phyloP scores from a whole-genome alignment of 805 yeast species.

The Monosporozyma yasuniensis region DNA sequence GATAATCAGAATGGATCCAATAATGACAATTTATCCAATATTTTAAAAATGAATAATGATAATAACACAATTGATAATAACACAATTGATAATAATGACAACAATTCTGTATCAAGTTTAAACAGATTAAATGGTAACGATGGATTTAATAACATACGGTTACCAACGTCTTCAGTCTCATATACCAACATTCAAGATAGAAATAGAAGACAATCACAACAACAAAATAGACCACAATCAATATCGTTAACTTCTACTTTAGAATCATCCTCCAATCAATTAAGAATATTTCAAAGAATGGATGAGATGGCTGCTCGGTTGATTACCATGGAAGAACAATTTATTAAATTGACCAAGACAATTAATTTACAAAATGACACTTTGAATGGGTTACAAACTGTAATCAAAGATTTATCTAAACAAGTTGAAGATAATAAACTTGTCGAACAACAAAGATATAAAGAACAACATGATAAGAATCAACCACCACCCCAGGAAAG shows the following conservation, averaged over 20 bases:
- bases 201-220: neutral
- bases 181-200: constrained; percentile 1
- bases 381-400: constrained; percentile 1
- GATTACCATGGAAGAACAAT: constrained; percentile 26
- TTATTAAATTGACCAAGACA: constrained; percentile 18
- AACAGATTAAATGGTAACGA: neutral
- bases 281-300: constrained; percentile 27
- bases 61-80: neutral
- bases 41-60: neutral
- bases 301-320: constrained; percentile 27
- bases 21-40: neutral
- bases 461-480: neutral
- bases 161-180: neutral
- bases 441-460: neutral
- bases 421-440: constrained; percentile 1
- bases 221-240: neutral
- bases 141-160: neutral
- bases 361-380: constrained; percentile 17
- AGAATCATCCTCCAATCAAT: constrained; percentile 5
- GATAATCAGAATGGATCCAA: neutral
- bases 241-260: constrained; percentile 1
- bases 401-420: constrained; percentile 1
- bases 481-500: constrained; percentile 2
- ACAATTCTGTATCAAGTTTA: neutral
- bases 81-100: neutral